Base-by-base conservation (phyloP, 2,329 filamentous ascomycete species). In the Coniosporium tulheliwenetii region DNA sequence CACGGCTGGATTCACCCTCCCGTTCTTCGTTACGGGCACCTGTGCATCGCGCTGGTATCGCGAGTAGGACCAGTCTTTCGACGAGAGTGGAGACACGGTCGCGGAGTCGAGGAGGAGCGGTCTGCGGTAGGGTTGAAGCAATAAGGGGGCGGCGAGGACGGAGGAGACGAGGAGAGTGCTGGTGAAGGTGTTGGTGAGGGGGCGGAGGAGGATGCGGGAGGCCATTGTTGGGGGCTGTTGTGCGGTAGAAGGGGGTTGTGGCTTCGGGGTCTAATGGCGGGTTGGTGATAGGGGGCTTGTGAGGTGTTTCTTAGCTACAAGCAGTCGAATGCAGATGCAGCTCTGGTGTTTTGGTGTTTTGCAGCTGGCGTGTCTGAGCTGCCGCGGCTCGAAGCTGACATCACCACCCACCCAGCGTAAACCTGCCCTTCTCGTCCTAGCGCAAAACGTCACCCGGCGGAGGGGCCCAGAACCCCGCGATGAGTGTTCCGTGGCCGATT, bases 1-100 rank as follows among this genome's bases (percentile, higher is more conserved):
- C 2, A 61, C 59, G 10, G 50, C 47, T 1, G 60, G 56, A 44
- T 68, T 69, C 16, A 61, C 45, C 1, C 55, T 50, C 2, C 64
- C 63, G 19, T 57, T 49, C 35, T 56, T 55, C 43, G 54, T 52
- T 2, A 54, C 42, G 0, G 64, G 63, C 10, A 55, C 57, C 42
- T 51, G 52, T 1, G 63, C 61, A 43, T 66, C 59, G 8, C 46
- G 46, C 30, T 59, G 47, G 35, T 65, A 65, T 29, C 56, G 49
- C 34, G 50, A 52, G 45, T 56, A 57, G 0, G 57, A 57, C 45
- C 57, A 65, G 37, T 65, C 59, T 47, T 59, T 62, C 0, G 58
- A 44, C 12, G 47, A 52, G 5, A 49, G 45, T 4, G 50, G 50
- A 8, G 47, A 12, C n/a, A 26, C 57, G 44, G 36, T 41, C 31